Conservation (phyloP, 208 protist species). For the Endotrypanum monterogeii region DNA sequence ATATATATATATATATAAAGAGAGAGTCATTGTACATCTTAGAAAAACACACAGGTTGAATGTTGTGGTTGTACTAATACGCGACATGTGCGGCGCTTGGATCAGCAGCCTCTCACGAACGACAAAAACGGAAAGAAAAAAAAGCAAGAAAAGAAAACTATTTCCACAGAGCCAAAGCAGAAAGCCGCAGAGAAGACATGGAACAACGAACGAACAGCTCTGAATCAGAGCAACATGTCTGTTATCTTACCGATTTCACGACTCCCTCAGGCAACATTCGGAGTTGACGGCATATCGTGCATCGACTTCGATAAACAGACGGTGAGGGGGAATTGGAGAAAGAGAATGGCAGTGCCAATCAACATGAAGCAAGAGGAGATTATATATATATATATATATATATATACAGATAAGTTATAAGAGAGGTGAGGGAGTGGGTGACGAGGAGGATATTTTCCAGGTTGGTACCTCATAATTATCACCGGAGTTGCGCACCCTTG, state of each 20-base stretch:
- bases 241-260: not conserved
- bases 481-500: too few species aligned
- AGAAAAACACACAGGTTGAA: not conserved
- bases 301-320: not conserved
- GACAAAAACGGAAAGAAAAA: not conserved
- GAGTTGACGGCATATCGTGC: not conserved
- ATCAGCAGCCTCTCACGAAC: not conserved
- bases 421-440: not conserved
- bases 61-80: not conserved
- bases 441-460: not conserved
- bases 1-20: not conserved
- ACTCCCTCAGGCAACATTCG: not conserved
- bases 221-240: not conserved
- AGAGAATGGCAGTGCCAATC: not conserved
- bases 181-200: not conserved
- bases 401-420: not conserved
- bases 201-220: not conserved
- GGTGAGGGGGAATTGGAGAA: not conserved
- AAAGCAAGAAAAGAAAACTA: not conserved
- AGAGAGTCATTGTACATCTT: not conserved
- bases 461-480: not conserved
- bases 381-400: not conserved
- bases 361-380: not conserved
- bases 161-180: not conserved
- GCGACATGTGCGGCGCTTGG: not conserved